Evolutionary conservation across 768 basidiomycete genomes (phyloP).

Genomic region (Suillus sp.): DNA sequence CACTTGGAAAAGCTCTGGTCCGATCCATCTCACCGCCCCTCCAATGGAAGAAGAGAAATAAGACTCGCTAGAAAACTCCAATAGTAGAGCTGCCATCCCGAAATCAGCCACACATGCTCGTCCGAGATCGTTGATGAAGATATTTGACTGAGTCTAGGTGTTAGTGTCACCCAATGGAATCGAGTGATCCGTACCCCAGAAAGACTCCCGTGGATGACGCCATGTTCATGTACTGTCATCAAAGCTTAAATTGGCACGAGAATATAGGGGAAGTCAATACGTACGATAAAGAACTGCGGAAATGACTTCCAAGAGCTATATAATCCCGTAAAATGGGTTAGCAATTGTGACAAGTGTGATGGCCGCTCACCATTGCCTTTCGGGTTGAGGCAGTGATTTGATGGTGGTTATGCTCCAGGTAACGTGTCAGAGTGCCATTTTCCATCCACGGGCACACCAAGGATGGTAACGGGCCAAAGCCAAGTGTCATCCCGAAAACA

Average conservation of each 20-base stretch:
- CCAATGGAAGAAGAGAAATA: conserved; percentile 13
- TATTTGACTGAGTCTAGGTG: conserved; percentile 10
- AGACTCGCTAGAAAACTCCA: conserved; percentile 12
- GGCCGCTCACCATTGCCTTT: conserved; percentile 21
- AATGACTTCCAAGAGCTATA: conserved; percentile 10
- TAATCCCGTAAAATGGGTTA: background rate
- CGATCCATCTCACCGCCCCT: conserved; percentile 15
- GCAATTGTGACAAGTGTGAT: background rate
- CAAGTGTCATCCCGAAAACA: conserved; percentile 20
- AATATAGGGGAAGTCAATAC: background rate
- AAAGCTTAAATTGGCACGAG: background rate
- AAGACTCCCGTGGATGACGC: conserved; percentile 14
- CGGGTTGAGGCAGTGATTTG: conserved; percentile 10
- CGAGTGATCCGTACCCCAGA: conserved; percentile 14
- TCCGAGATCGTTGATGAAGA: conserved; percentile 16
- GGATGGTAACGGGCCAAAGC: conserved; percentile 26
- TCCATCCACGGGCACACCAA: conserved; percentile 31
- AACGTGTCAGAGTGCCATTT: conserved; percentile 26
- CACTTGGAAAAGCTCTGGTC: conserved; percentile 12
- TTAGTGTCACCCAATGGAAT: background rate
- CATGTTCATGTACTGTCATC: conserved; percentile 10
- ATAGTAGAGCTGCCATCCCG: conserved; percentile 10
- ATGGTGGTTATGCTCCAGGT: conserved; percentile 16
- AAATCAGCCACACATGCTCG: conserved; percentile 10
- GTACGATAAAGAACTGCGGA: conserved; percentile 14